Base-by-base conservation (phyloP, 73 alveolate species). In the Blepharisma japonicum region DNA sequence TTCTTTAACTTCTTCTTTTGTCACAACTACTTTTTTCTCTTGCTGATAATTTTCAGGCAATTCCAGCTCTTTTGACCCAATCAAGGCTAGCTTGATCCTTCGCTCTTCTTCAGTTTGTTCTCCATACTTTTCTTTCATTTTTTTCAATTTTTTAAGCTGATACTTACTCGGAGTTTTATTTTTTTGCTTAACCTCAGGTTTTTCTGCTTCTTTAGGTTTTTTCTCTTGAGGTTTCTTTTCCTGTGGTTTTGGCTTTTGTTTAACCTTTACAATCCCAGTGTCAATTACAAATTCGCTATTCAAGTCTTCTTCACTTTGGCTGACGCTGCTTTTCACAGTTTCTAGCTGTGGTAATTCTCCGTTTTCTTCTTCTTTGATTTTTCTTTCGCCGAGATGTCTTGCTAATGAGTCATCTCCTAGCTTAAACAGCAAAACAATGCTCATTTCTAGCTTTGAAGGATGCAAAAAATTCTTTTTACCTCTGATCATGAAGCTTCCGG, bases 21-120 rank as follows among this genome's bases (percentile, higher is more conserved):
- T 66, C 45, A 23, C 45, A 27, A 53, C 71, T 56, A 84, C 79
- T 11, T 46, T 5, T 61, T 74, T 71, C 45, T 83, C 68, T 50
- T 54, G 48, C 45, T 55, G 47, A 45, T 53, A 23, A 23, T 68
- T 46, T 45, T 48, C 71, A 23, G 70, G 84, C 38, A 49, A 47
- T 6, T 72, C 54, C 77, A 55, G 81, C 39, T 55, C 78, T 45
- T 86, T 91, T 45, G 97, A 89, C 45, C 98, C 98, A 23, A 88
- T 86, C 55, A 93, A 68, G 20, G 88, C 82, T 86, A 90, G 42
- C 72, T 86, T 79, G 68, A 86, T 55, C 74, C 91, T 81, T 72
- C 94, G 82, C 68, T 94, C 98, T 70, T 94, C 98, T 50, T 94
- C 97, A 67, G 89, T 91, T 81, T 94, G 87, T 53, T 91, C 97